phyloP scores from a whole-genome alignment of 495 filamentous ascomycete genomes.

The Penicillium paradoxum region DNA sequence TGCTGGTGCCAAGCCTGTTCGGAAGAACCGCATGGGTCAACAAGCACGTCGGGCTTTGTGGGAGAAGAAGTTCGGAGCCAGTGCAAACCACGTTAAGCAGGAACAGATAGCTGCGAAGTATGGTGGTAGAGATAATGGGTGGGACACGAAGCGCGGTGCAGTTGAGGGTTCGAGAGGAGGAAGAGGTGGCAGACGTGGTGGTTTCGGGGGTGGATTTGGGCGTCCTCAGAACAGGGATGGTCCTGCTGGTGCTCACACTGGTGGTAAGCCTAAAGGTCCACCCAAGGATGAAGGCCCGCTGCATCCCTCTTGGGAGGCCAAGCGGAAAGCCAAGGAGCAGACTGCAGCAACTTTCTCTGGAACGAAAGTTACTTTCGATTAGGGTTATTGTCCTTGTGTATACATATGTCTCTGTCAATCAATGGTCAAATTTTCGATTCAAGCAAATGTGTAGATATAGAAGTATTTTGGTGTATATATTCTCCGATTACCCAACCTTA shows the following conservation, averaged over 20 bases:
- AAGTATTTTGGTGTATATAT: neutral
- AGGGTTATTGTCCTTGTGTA: conserved; percentile 11
- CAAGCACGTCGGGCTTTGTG: conserved; percentile 76
- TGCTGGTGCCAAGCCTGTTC: conserved; percentile 32
- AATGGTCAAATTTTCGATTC: neutral
- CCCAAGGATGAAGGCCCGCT: conserved; percentile 58
- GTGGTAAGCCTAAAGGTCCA: conserved; percentile 33
- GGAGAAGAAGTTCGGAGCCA: conserved; percentile 84
- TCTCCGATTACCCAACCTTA: neutral
- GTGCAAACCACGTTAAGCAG: conserved; percentile 66
- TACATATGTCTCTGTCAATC: neutral
- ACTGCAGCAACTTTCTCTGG: conserved; percentile 65
- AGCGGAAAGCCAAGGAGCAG: conserved; percentile 75
- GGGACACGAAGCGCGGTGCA: conserved; percentile 46
- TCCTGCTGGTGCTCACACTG: neutral
- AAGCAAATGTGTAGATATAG: neutral
- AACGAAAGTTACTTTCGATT: conserved; percentile 91
- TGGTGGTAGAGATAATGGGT: conserved; percentile 39
- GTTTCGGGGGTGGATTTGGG: conserved; percentile 6
- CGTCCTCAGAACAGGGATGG: conserved; percentile 8
- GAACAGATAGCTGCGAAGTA: conserved; percentile 24
- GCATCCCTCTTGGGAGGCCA: conserved; percentile 94
- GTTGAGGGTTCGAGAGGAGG: conserved; percentile 19
- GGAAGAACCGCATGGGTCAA: conserved; percentile 87
- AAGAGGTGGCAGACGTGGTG: conserved; percentile 6